Evolutionary conservation across 805 yeast genomes (phyloP), one percentile per base, ranked within the genome.

Genomic region (Kluyveromyces aestuarii): DNA sequence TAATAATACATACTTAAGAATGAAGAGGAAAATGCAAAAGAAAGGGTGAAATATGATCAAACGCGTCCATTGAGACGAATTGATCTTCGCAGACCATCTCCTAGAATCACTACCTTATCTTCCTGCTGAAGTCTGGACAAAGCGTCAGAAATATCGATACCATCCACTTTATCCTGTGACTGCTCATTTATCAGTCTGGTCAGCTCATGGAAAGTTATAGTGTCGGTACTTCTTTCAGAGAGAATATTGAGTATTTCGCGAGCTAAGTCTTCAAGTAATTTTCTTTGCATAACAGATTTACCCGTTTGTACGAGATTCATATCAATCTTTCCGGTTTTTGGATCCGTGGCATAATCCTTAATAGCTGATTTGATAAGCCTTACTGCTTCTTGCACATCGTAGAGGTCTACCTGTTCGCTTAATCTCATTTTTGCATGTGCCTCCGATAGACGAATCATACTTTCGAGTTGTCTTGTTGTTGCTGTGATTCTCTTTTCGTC

Each of bases 241-340:
- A 88, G 64, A 38, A 80, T 67, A 27, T 69, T 67, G 52, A 82
- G 57, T 5, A 89, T 71, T 52, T 79, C 86, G 50, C 80, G 77
- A 13, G 79, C 73, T 53, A 87, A 71, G 61, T 86, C 95, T 54
- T 84, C 87, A 56, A 81, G 83, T 63, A 82, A 64, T 57, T 81
- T 76, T 66, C 96, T 75, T 65, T 90, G 96, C 3, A 91, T 87
- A 1, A 87, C 76, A 0, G 96, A 86, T 43, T 90, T 89, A 44
- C 98, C 99, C 0, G 98, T 93, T 69, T 91, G 97, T 27, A 93
- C 90, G 63, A 93, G 73, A 64, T 89, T 96, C 96, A 93, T 89
- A 64, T 93, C 99, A 55, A 93, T 93, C 59, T 93, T 79, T 30
- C 99, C 99, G 0, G 99, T 91, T 36, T 83, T 73, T 21, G 99